Evolutionary conservation across 148 eudicot species (phyloP), one percentile per base, ranked within the genome.

Genomic region (Fagopyrum tataricum): DNA sequence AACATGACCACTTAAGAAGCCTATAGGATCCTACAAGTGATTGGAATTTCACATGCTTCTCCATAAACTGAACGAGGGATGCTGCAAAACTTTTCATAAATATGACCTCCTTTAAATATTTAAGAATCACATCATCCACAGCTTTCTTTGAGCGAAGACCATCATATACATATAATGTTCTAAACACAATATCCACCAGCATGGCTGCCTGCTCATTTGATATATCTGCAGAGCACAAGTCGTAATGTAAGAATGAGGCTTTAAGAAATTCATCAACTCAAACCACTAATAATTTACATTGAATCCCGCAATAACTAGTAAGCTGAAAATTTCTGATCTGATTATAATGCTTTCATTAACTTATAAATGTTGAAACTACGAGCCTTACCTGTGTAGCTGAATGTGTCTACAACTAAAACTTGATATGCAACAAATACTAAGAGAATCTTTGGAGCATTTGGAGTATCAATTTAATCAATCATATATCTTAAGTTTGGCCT

Each of bases 61-160:
- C 98, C 93, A 91, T 90, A 78, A 76, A 72, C 84, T 88, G 98
- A 51, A 95, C 97, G 79, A 90, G 86, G 67, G 87, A 82, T 72
- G 91, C 97, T 21, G 98, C 97, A 85, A 95, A 95, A 74, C 79
- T 82, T 81, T 91, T 95, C 92, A 91, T 86, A 69, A 89, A 91
- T 49, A 73, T 59, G 84, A 77, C 84, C 78, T 88, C 86, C 52
- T 75, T 73, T 71, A 95, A 62, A 72, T 84, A 81, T 81, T 87
- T 90, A 72, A 82, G 17, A 74, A 95, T 84, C 75, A 90, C 83
- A 77, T 83, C 84, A 81, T 95, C 98, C 72, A 95, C 98, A 69
- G 90, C 90, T 76, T 88, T 88, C 81, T 90, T 86, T 62, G 98
- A 91, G 76, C 83, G 85, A 75, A 79, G 87, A 77, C 91, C 98